phyloP scores from a whole-genome alignment of 2,329 filamentous ascomycete species.

The Sporothrix inflata region DNA sequence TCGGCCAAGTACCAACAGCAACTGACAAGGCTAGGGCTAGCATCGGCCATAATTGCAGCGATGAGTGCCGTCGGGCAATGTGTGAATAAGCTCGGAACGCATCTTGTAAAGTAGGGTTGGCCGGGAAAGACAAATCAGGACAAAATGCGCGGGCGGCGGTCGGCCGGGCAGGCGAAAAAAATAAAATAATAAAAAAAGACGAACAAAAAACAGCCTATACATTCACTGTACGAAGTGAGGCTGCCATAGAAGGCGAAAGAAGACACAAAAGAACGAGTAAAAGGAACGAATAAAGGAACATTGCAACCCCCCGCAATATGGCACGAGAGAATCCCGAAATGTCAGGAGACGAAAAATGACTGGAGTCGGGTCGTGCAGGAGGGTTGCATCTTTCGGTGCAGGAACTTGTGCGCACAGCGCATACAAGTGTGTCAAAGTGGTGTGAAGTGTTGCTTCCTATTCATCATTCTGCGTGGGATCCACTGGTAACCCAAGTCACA shows the following conservation, averaged over 20 bases:
- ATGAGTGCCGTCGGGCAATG: not conserved
- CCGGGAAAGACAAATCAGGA: not conserved
- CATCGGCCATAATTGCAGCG: not conserved
- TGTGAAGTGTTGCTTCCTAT: not conserved
- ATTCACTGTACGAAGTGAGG: not conserved
- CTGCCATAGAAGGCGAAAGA: not conserved
- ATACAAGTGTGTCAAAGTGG: slow-evolving; percentile 7
- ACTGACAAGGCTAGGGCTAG: slow-evolving; percentile 7
- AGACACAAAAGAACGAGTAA: not conserved
- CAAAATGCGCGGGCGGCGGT: not conserved
- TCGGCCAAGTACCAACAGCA: not conserved
- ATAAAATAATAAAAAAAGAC: not conserved
- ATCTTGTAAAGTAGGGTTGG: not conserved
- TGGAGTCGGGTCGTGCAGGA: slow-evolving; percentile 1
- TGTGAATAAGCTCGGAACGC: not conserved
- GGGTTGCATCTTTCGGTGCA: slow-evolving; percentile 17
- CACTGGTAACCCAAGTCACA: slow-evolving; percentile 16
- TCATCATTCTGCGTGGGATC: slow-evolving; percentile 5
- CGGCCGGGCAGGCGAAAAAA: not conserved
- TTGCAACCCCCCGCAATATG: slow-evolving; percentile 23
- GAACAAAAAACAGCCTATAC: not conserved
- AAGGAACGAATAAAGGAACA: not conserved
- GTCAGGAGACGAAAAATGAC: slow-evolving; percentile 22
- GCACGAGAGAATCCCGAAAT: slow-evolving; percentile 19
- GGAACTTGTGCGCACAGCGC: slow-evolving; percentile 4